These are phyloP conservation scores for Halophytophthora polymorphica DNA, from an alignment of 352 stramenopile species.

Conservation along the genomic window DNA sequence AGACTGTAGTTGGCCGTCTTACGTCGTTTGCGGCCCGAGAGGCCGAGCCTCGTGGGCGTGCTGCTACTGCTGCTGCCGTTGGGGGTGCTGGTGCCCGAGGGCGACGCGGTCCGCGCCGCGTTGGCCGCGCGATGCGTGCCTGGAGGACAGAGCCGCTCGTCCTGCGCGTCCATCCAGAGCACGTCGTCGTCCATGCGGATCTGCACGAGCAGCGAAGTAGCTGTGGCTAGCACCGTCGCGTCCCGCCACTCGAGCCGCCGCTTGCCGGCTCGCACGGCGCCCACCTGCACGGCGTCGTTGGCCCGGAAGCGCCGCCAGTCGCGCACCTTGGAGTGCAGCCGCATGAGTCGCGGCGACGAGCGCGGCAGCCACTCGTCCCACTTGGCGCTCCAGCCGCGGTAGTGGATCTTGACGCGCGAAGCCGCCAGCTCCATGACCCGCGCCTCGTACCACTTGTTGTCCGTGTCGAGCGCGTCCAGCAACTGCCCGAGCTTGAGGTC, in stretches of 20 bases:
- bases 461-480: conserved; percentile 64
- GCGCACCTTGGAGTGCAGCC: conserved; percentile 83
- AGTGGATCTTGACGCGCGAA: conserved; percentile 88
- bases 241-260: conserved; percentile 55
- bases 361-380: conserved; percentile 96
- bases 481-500: conserved; percentile 43
- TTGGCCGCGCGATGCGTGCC: conserved; percentile 53
- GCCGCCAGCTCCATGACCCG: conserved; percentile 38
- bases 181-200: conserved; percentile 39
- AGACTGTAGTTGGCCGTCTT: too few species aligned
- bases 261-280: conserved; percentile 23
- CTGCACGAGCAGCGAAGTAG: conserved; percentile 32
- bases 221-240: conserved; percentile 28
- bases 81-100: conserved; percentile 11
- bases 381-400: conserved; percentile 94
- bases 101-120: conserved; percentile 2
- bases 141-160: conserved; percentile 55
- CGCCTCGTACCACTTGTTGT: conserved; percentile 74
- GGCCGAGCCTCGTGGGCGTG: neutral
- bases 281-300: conserved; percentile 54
- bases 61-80: conserved; percentile 10
- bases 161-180: conserved; percentile 57
- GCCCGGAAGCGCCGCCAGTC: conserved; percentile 65
- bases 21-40: too few species aligned
- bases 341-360: conserved; percentile 87